A percentile compares a stretch with the other conserved stretches of the same genome.
phyloP scores from a whole-genome alignment of 1,139 yeast genomes.

The Candida neerlandica region DNA sequence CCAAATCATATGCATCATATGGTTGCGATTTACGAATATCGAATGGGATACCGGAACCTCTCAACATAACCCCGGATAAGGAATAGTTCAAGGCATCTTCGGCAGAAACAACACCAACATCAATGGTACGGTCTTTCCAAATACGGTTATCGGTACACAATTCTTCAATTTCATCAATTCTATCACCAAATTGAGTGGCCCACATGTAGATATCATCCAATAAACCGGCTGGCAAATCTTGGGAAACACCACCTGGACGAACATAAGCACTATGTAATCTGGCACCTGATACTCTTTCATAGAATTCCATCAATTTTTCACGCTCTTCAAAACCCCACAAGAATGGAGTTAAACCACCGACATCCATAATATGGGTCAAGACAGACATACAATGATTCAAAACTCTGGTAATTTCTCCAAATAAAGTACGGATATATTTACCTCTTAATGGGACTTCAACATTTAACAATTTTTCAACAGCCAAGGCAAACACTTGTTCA shows the following conservation, averaged over 20 bases:
- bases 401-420: conserved; percentile 85
- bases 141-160: conserved; percentile 88
- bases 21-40: conserved; percentile 88
- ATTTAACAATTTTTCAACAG: conserved; percentile 83
- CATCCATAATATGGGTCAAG: conserved; percentile 90
- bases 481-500: conserved; percentile 82
- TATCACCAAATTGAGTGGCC: conserved; percentile 95
- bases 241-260: conserved; percentile 92
- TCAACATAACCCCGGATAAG: conserved; percentile 84
- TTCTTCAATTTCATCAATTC: conserved; percentile 90
- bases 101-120: conserved; percentile 79
- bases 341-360: conserved; percentile 92
- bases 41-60: conserved; percentile 89
- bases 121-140: conserved; percentile 87
- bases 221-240: conserved; percentile 83
- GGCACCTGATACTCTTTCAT: conserved; percentile 90
- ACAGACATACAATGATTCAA: conserved; percentile 88
- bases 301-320: conserved; percentile 91
- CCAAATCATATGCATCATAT: conserved; percentile 84
- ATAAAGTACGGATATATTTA: conserved; percentile 81
- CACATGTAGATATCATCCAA: conserved; percentile 92
- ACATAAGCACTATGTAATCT: conserved; percentile 87
- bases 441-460: conserved; percentile 85
- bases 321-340: conserved; percentile 95
- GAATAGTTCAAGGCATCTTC: conserved; percentile 86